Base-by-base conservation (phyloP, 2,329 filamentous ascomycete genomes). In the Fusarium aywerte region DNA sequence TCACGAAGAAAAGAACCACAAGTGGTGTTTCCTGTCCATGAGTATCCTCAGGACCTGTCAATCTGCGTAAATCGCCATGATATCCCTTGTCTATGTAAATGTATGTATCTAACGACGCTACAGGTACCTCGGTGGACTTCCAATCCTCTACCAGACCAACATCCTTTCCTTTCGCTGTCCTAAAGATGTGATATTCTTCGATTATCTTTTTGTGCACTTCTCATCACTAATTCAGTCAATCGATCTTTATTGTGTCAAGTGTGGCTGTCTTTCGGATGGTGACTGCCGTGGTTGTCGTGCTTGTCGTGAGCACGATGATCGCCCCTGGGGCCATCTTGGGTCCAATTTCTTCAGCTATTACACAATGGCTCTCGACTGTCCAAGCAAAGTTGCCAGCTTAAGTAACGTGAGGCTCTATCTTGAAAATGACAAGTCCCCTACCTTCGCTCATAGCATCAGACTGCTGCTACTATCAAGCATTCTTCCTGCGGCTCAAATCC, bases 1-100 rank as follows among this genome's bases (percentile, higher is more conserved):
- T 11, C 53, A 58, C 13, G 7, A 25, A 2, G 52, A 63, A 32
- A 18, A 49, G 20, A 33, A 36, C 9, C 48, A 65, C 8, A 31
- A 42, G 33, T 45, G 53, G 48, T 49, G 27, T 12, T 52, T 27
- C 15, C 29, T 65, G 15, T 42, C 53, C 4, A 27, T 23, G 2
- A 45, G 21, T 9, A 39, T 68, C 2, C 31, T 68, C 16, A 47
- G 27, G 3, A 52, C 64, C 4, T 68, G 65, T 12, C 62, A 68
- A 13, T 39, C 20, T 23, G 27, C 44, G 59, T 67, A 39, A 44
- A 51, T 51, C 21, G 9, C 5, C 3, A 32, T 10, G 8, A 9
- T 42, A 13, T 23, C 25, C 16, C 15, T 12, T 7, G 8, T 12
- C 12, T 11, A 35, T 15, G 20, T 20, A 5, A 5, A 13, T 7